A percentile compares a stretch with the other conserved stretches of the same genome.
These are phyloP conservation scores for Podospora australis DNA, from an alignment of 495 filamentous ascomycete species.

Conservation along the genomic window DNA sequence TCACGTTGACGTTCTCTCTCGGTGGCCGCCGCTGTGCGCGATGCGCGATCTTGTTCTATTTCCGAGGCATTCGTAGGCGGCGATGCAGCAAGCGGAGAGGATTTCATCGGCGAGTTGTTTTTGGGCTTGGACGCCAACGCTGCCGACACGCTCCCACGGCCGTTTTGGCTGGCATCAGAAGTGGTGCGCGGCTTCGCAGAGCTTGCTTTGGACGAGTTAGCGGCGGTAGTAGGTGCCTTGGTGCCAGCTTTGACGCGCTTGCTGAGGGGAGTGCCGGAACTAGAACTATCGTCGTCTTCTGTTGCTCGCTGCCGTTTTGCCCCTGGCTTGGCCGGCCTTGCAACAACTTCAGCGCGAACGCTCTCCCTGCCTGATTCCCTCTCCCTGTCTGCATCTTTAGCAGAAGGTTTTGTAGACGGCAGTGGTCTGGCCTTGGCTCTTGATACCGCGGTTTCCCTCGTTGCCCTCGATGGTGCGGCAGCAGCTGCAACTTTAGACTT, in stretches of 20 bases:
- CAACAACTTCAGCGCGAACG: constrained; percentile 26
- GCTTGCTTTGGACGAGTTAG: too few species aligned
- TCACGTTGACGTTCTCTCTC: constrained; percentile 29
- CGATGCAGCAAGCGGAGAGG: constrained; percentile 68
- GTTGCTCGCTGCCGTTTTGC: constrained; percentile 31
- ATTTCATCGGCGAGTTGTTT: constrained; percentile 59
- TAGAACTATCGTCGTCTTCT: constrained; percentile 47
- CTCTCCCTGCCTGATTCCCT: constrained; percentile 24
- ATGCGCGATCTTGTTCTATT: constrained; percentile 34
- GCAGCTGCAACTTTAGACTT: constrained; percentile 30
- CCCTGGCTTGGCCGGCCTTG: constrained; percentile 23
- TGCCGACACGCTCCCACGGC: constrained; percentile 30
- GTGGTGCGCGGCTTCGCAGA: constrained; percentile 31
- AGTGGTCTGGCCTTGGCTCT: constrained; percentile 9
- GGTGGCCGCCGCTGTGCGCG: constrained; percentile 12
- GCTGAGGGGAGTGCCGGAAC: constrained; percentile 44
- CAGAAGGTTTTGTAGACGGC: constrained; percentile 6
- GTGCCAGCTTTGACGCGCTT: constrained; percentile 41
- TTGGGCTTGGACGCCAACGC: constrained; percentile 31
- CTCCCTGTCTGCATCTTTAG: constrained; percentile 11
- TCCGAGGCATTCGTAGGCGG: constrained; percentile 71
- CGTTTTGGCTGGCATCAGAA: constrained; percentile 43
- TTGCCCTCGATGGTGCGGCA: constrained; percentile 21
- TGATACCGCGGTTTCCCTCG: constrained; percentile 22
- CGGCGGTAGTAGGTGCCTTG: constrained; percentile 16